phyloP scores from a whole-genome alignment of 768 basidiomycete species.

The Termitomyces heimii region DNA sequence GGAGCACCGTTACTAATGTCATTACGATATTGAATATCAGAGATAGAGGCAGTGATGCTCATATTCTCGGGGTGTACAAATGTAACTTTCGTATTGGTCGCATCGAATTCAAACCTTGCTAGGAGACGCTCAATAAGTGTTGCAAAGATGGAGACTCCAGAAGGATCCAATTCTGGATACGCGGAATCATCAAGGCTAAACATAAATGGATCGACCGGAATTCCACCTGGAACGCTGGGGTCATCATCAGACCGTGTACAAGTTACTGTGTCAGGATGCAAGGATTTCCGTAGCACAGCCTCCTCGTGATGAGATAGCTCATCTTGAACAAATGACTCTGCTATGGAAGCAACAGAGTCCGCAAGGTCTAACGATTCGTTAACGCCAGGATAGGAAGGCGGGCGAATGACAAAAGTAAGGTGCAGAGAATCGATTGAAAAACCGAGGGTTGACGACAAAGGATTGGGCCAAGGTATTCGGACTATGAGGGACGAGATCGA shows the following conservation, averaged over 20 bases:
- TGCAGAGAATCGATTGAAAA: slow-evolving; percentile 64
- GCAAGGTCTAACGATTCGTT: slow-evolving; percentile 43
- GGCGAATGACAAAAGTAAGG: slow-evolving; percentile 52
- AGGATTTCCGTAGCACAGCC: slow-evolving; percentile 60
- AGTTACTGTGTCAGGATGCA: slow-evolving; percentile 39
- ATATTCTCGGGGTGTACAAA: slow-evolving; percentile 61
- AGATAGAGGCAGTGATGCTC: slow-evolving; percentile 52
- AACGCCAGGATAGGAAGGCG: slow-evolving; percentile 18
- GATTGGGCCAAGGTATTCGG: slow-evolving; percentile 82
- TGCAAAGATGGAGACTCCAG: slow-evolving; percentile 77
- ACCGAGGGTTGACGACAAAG: slow-evolving; percentile 66
- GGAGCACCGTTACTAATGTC: slow-evolving; percentile 17
- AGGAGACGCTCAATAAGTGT: slow-evolving; percentile 75
- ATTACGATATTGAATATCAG: slow-evolving; percentile 54
- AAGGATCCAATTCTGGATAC: slow-evolving; percentile 50
- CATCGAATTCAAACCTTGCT: slow-evolving; percentile 74
- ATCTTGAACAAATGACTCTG: slow-evolving; percentile 78
- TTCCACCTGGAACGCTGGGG: slow-evolving; percentile 56
- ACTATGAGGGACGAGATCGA: slow-evolving; percentile 70
- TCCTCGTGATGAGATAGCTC: slow-evolving; percentile 73
- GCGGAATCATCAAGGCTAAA: slow-evolving; percentile 33
- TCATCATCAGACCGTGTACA: slow-evolving; percentile 26
- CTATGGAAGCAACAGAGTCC: slow-evolving; percentile 66
- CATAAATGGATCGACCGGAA: slow-evolving; percentile 46
- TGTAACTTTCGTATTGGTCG: slow-evolving; percentile 59